phyloP scores from a whole-genome alignment of 495 filamentous ascomycete genomes.

The Xylaria venustula region DNA sequence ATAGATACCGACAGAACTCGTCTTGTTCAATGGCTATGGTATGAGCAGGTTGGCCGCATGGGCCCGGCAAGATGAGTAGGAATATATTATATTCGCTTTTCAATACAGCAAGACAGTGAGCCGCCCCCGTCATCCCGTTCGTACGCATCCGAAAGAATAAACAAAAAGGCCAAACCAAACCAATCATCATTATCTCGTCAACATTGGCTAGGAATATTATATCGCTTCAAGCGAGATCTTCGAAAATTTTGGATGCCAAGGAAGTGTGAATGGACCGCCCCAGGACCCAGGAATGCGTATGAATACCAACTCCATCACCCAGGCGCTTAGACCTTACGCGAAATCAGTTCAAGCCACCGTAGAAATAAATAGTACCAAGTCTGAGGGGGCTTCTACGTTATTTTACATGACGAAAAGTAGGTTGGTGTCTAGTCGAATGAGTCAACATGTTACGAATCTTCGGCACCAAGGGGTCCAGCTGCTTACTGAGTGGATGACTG shows the following conservation, averaged over 20 bases:
- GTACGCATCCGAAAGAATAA: not conserved
- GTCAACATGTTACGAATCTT: constrained; percentile 27
- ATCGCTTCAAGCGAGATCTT: not conserved
- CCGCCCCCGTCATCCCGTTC: not conserved
- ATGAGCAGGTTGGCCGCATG: not conserved
- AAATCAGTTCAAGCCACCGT: constrained; percentile 12
- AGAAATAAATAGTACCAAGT: not conserved
- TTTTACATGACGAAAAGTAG: constrained; percentile 51
- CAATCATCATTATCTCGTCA: constrained; percentile 8
- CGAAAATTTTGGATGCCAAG: not conserved
- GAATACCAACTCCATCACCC: constrained; percentile 3
- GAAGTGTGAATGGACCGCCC: not conserved
- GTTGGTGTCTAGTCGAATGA: constrained; percentile 44
- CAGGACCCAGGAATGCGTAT: not conserved
- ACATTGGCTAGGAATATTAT: constrained; percentile 1
- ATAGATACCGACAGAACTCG: too few species aligned
- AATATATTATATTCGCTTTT: not conserved
- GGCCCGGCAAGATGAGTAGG: not conserved
- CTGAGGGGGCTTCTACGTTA: not conserved
- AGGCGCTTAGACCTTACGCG: not conserved
- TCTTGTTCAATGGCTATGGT: too few species aligned
- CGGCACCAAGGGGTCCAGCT: constrained; percentile 2
- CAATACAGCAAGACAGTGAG: not conserved
- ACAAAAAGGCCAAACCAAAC: too few species aligned
- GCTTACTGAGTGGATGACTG: constrained; percentile 89